Percentiles rank a stretch among this genome's conserved stretches.
phyloP scores from a whole-genome alignment of 495 filamentous ascomycete species.

The Penicillium crystallinum region DNA sequence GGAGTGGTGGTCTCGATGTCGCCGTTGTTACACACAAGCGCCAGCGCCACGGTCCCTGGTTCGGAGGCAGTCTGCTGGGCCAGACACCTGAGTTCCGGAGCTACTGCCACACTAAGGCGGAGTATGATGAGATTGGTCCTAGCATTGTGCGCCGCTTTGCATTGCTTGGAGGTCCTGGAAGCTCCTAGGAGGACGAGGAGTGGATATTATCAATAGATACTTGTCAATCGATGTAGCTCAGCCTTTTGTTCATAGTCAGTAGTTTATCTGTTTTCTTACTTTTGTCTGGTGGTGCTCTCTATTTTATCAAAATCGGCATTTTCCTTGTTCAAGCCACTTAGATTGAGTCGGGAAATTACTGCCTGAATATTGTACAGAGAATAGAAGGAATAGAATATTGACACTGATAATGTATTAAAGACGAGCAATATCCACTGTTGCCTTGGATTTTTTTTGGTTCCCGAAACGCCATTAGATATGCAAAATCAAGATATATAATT shows the following conservation, averaged over 20 bases:
- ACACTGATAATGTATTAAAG: not conserved
- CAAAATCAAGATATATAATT: slow-evolving; percentile 1
- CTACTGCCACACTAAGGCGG: slow-evolving; percentile 97
- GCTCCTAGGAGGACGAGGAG: slow-evolving; percentile 32
- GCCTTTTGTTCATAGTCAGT: slow-evolving; percentile 32
- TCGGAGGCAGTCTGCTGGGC: slow-evolving; percentile 90
- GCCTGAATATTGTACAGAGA: not conserved
- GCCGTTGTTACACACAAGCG: slow-evolving; percentile 95
- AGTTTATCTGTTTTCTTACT: slow-evolving; percentile 22
- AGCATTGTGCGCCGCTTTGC: slow-evolving; percentile 95
- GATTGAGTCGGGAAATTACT: not conserved
- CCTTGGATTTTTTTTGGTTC: not conserved
- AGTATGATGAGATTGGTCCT: slow-evolving; percentile 91
- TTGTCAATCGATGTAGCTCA: slow-evolving; percentile 25
- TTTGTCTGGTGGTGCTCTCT: not conserved
- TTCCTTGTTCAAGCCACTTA: not conserved
- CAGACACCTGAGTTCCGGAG: slow-evolving; percentile 98
- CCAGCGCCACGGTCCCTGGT: slow-evolving; percentile 96
- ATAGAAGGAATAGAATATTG: too few species aligned
- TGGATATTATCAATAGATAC: slow-evolving; percentile 14
- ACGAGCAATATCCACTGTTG: not conserved
- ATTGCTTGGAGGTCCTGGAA: slow-evolving; percentile 85
- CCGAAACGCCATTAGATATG: slow-evolving; percentile 1
- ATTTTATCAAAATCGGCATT: slow-evolving; percentile 6
- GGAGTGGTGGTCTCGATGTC: slow-evolving; percentile 82